Conservation (phyloP, 805 yeast species). For the Nakazawaea holstii region DNA sequence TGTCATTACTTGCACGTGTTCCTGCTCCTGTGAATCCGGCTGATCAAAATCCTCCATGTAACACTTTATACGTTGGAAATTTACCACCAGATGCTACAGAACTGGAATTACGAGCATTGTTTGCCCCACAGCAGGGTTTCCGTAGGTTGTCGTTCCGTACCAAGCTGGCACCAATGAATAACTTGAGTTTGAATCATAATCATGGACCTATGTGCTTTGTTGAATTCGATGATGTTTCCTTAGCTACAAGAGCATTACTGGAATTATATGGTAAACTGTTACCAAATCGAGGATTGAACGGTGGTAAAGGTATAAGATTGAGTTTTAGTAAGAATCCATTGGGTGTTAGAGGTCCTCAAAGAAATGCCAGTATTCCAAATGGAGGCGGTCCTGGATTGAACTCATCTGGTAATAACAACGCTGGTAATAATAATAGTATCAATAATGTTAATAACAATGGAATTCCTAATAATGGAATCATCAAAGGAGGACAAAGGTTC, state of each 20-base stretch:
- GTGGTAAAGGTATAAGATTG: slow-evolving; percentile 84
- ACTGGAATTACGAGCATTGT: slow-evolving; percentile 80
- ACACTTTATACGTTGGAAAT: slow-evolving; percentile 94
- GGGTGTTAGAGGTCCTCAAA: slow-evolving; percentile 74
- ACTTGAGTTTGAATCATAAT: slow-evolving; percentile 28
- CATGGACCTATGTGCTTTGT: slow-evolving; percentile 99
- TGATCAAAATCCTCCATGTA: slow-evolving; percentile 98
- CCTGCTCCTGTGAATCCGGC: slow-evolving; percentile 97
- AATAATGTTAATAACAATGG: neutral
- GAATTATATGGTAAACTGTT: slow-evolving; percentile 90
- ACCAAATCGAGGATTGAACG: slow-evolving; percentile 62
- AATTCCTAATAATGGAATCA: neutral
- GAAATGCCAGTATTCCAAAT: neutral
- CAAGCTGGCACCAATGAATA: slow-evolving; percentile 28
- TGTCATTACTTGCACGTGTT: slow-evolving; percentile 69
- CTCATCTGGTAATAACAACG: neutral
- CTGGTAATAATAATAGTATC: neutral
- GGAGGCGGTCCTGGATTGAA: neutral
- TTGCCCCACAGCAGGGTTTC: slow-evolving; percentile 87
- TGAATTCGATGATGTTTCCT: slow-evolving; percentile 93
- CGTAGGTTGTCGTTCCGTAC: slow-evolving; percentile 89
- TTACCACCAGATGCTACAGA: slow-evolving; percentile 97
- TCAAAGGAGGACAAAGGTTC: neutral
- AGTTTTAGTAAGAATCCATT: slow-evolving; percentile 95
- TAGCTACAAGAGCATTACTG: slow-evolving; percentile 90